Percentiles rank a stretch among this genome's conserved stretches.
phyloP scores from a whole-genome alignment of 306 rosid genomes.

The Pueraria montana region DNA sequence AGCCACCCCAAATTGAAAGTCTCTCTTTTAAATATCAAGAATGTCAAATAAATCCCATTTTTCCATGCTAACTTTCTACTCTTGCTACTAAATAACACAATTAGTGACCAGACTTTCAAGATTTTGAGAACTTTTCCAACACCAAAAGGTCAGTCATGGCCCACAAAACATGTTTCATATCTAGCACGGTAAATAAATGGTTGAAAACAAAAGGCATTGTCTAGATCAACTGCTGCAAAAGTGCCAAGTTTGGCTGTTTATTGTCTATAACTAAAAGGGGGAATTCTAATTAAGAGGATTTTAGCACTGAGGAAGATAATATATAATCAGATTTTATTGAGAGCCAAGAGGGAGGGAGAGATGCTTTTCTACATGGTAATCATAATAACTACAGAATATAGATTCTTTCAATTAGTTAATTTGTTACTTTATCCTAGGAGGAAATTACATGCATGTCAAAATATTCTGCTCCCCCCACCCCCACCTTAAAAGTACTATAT shows the following conservation, averaged over 20 bases:
- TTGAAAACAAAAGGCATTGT: not conserved
- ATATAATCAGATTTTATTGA: conserved; percentile 17
- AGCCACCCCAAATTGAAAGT: not conserved
- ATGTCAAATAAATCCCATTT: conserved; percentile 15
- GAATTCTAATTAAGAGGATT: conserved; percentile 1
- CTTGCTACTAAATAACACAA: not conserved
- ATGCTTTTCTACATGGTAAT: not conserved
- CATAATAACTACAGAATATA: not conserved
- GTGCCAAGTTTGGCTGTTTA: conserved; percentile 35
- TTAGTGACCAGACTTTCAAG: not conserved
- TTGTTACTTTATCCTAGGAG: not conserved
- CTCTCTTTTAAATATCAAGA: conserved; percentile 7
- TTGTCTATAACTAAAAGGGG: conserved; percentile 31
- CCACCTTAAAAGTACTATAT: not conserved
- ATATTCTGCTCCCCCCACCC: not conserved
- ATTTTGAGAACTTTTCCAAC: conserved; percentile 31
- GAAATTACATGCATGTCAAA: conserved; percentile 8
- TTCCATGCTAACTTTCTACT: conserved; percentile 12
- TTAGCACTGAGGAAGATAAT: conserved; percentile 38
- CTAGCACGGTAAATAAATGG: conserved; percentile 27
- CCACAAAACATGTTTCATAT: conserved; percentile 38
- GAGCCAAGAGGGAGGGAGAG: not conserved
- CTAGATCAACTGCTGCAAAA: conserved; percentile 36
- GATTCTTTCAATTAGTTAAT: not conserved
- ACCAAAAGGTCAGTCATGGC: not conserved